Conservation (phyloP, 208 protist species). For the Crithidia bombi region DNA sequence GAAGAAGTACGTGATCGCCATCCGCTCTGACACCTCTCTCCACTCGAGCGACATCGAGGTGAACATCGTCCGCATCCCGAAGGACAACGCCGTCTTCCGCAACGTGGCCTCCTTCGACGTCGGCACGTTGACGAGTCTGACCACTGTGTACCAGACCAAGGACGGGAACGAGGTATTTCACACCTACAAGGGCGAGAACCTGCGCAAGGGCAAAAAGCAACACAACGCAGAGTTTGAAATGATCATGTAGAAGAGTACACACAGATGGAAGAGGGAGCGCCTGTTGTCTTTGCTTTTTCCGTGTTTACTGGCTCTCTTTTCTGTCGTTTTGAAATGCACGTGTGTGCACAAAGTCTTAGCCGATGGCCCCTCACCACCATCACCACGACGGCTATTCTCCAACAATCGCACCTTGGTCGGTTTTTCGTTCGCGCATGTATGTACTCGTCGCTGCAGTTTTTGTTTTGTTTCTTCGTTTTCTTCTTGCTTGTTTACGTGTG, state of each 20-base stretch:
- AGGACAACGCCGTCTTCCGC: constrained; percentile 40
- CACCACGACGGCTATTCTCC: too few relatives aligned
- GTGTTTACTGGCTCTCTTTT: not conserved
- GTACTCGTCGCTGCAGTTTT: too few relatives aligned
- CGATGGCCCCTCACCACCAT: too few relatives aligned
- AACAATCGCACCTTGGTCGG: too few relatives aligned
- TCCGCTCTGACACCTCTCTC: constrained; percentile 33
- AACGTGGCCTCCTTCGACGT: constrained; percentile 44
- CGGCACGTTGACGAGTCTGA: constrained; percentile 29
- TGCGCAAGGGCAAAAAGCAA: constrained; percentile 45
- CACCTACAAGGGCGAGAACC: constrained; percentile 39
- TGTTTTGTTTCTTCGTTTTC: too few relatives aligned
- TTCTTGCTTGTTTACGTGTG: too few relatives aligned
- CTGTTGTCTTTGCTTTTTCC: not conserved
- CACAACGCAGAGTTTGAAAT: constrained; percentile 38
- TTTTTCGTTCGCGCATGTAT: too few relatives aligned
- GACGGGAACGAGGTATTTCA: constrained; percentile 36
- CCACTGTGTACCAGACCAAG: constrained; percentile 45
- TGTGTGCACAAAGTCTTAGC: too few relatives aligned
- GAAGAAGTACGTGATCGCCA: constrained; percentile 51
- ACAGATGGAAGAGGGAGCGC: not conserved
- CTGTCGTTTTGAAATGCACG: not conserved
- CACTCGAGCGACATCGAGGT: constrained; percentile 27
- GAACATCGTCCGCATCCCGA: constrained; percentile 43
- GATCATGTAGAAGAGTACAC: constrained; percentile 14